phyloP scores from a whole-genome alignment of 1,139 yeast genomes.

The Geotrichum histeridarum region DNA sequence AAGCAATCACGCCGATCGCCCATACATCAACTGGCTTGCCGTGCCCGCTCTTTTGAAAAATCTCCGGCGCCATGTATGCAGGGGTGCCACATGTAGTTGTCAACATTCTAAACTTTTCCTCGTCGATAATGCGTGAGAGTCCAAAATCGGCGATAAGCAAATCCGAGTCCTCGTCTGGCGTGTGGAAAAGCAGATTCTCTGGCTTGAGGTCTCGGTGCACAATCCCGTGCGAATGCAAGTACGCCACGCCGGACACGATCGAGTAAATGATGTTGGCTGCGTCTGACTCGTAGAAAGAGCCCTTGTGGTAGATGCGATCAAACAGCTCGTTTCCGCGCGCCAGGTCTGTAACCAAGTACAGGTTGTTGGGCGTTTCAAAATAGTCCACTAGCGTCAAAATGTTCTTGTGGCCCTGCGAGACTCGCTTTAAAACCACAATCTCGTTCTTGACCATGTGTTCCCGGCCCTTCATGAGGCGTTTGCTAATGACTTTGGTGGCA shows the following conservation, averaged over 20 bases:
- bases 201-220: conserved; percentile 94
- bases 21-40: conserved; percentile 63
- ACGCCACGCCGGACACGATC: conserved; percentile 49
- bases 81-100: conserved; percentile 59
- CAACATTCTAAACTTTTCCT: conserved; percentile 47
- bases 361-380: conserved; percentile 57
- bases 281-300: conserved; percentile 47
- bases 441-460: conserved; percentile 52
- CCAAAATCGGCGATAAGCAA: conserved; percentile 73
- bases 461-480: conserved; percentile 43
- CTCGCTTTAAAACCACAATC: conserved; percentile 47
- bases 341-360: conserved; percentile 61
- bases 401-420: conserved; percentile 50
- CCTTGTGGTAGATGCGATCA: conserved; percentile 51
- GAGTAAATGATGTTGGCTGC: conserved; percentile 50
- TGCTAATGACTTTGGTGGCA: conserved; percentile 44
- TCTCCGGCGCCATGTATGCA: conserved; percentile 73
- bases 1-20: conserved; percentile 72
- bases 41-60: conserved; percentile 51
- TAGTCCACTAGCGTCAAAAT: conserved; percentile 61
- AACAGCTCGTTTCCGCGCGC: conserved; percentile 70
- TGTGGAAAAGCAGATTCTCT: conserved; percentile 67
- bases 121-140: conserved; percentile 47
- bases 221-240: conserved; percentile 70
- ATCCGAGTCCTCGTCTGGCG: conserved; percentile 43